Evolutionary conservation across 148 eudicot species (phyloP).

Genomic region (Oxyria digyna): DNA sequence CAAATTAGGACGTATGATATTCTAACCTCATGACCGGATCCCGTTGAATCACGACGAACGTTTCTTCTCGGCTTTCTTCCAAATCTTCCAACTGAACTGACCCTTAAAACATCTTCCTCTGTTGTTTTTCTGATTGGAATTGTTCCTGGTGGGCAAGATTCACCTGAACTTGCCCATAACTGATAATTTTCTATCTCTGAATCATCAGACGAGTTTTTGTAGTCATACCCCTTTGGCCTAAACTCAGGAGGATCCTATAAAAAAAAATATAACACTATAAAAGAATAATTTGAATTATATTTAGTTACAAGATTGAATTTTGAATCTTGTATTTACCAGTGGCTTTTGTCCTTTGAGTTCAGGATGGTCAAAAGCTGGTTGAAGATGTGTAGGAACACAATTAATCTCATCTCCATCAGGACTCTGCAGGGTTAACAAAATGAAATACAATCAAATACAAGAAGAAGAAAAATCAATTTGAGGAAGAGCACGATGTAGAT

Average conservation of each 20-base stretch:
- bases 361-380: constrained; percentile 98
- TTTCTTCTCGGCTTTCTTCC: constrained; percentile 58
- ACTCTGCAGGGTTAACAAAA: constrained; percentile 37
- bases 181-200: constrained; percentile 30
- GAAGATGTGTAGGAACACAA: constrained; percentile 79
- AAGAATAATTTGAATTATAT: neutral
- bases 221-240: constrained; percentile 52
- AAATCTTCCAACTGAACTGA: constrained; percentile 43
- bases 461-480: neutral
- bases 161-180: constrained; percentile 54
- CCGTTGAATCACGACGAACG: constrained; percentile 57
- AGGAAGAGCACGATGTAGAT: neutral
- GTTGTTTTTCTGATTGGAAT: constrained; percentile 84
- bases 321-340: constrained; percentile 4
- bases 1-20: neutral
- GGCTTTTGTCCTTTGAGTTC: constrained; percentile 69
- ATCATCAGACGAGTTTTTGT: neutral
- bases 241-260: constrained; percentile 60
- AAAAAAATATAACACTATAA: neutral
- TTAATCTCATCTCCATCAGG: constrained; percentile 91
- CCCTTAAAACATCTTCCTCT: constrained; percentile 62
- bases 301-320: neutral
- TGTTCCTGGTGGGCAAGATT: constrained; percentile 86
- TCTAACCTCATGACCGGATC: constrained; percentile 85
- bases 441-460: neutral